These are phyloP conservation scores for Diplocarpon mali DNA, from an alignment of 2,329 filamentous ascomycete genomes.

Conservation along the genomic window DNA sequence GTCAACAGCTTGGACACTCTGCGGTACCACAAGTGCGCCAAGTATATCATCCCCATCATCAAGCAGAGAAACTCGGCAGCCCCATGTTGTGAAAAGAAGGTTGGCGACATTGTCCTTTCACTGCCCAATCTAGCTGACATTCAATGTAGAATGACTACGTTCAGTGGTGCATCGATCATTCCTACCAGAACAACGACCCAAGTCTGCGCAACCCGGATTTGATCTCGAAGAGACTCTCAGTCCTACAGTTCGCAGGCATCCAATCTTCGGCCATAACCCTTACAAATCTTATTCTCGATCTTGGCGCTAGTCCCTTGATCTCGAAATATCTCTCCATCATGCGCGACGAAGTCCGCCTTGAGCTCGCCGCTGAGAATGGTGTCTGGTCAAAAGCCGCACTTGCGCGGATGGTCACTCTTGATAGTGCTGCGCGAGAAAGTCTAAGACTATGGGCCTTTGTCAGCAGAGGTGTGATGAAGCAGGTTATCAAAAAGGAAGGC, in stretches of 20 bases:
- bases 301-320: constrained; percentile 29
- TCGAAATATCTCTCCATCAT: constrained; percentile 30
- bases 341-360: constrained; percentile 29
- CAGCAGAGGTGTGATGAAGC: constrained; percentile 21
- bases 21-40: constrained; percentile 22
- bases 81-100: constrained; percentile 13
- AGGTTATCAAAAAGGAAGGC: constrained; percentile 30
- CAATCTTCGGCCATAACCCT: constrained; percentile 32
- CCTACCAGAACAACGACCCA: constrained; percentile 28
- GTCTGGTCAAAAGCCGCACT: constrained; percentile 33
- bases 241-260: constrained; percentile 21
- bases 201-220: constrained; percentile 28
- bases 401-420: constrained; percentile 29
- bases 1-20: constrained; percentile 15
- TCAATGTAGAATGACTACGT: constrained; percentile 29
- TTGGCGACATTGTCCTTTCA: neutral
- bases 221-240: constrained; percentile 20
- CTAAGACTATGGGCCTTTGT: constrained; percentile 29
- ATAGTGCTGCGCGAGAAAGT: constrained; percentile 35
- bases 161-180: constrained; percentile 31
- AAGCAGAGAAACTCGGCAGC: constrained; percentile 22
- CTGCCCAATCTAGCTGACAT: constrained; percentile 6
- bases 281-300: constrained; percentile 31
- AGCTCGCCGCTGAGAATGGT: constrained; percentile 23
- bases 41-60: constrained; percentile 28